Percentiles rank a stretch among this genome's conserved stretches.
These are phyloP conservation scores for Castanospermum australe DNA, from an alignment of 306 rosid genomes.

Conservation along the genomic window DNA sequence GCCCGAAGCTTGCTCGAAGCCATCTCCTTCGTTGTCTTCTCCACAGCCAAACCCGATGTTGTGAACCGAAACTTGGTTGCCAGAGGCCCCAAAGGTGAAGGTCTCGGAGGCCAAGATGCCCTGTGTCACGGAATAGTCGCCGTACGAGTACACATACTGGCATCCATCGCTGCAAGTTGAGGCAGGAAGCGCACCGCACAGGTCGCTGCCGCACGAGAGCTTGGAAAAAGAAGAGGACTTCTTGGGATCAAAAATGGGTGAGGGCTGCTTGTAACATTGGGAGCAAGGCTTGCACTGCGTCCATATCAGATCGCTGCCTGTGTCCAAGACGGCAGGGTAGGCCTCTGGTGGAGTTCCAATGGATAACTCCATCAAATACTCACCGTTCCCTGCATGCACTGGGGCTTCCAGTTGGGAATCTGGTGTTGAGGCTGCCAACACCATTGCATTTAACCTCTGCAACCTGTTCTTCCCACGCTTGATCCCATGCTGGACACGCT, in stretches of 20 bases:
- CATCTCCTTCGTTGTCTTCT: conserved; percentile 72
- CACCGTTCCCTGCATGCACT: conserved; percentile 63
- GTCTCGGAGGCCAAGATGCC: conserved; percentile 75
- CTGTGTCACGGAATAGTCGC: conserved; percentile 72
- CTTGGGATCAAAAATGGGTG: conserved; percentile 70
- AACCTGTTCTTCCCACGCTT: conserved; percentile 53
- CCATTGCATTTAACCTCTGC: conserved; percentile 57
- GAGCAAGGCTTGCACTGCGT: conserved; percentile 84
- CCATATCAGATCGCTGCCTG: conserved; percentile 93
- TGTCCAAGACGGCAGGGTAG: conserved; percentile 75
- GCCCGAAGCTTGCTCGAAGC: conserved; percentile 76
- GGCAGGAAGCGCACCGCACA: conserved; percentile 59
- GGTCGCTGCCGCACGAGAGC: conserved; percentile 44
- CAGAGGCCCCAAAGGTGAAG: conserved; percentile 56
- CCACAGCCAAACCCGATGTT: conserved; percentile 89
- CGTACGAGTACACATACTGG: conserved; percentile 65
- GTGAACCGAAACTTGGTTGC: conserved; percentile 14
- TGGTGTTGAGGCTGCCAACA: conserved; percentile 23
- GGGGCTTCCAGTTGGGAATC: conserved; percentile 45
- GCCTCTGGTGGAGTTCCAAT: conserved; percentile 69
- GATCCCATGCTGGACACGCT: conserved; percentile 63
- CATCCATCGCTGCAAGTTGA: conserved; percentile 60
- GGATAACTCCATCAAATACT: conserved; percentile 62
- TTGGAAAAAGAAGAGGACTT: conserved; percentile 61
- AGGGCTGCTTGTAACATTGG: conserved; percentile 63